These are phyloP conservation scores for Coemansia guatemalensis DNA, from an alignment of 192 early-diverging fungal genomes.

Conservation along the genomic window DNA sequence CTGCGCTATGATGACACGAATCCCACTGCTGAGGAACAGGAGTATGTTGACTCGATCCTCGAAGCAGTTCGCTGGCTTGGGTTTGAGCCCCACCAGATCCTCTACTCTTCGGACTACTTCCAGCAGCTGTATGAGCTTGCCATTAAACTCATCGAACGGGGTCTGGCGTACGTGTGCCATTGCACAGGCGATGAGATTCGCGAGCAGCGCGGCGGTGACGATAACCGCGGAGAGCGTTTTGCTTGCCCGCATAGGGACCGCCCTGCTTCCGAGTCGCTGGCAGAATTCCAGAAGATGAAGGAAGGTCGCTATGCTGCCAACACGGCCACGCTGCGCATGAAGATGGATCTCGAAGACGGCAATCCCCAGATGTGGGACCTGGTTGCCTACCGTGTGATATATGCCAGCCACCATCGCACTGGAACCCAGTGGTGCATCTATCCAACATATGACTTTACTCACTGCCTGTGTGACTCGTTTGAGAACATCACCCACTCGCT, in stretches of 20 bases:
- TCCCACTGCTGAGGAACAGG: constrained; percentile 92
- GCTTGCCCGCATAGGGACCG: constrained; percentile 91
- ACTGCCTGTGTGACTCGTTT: constrained; percentile 98
- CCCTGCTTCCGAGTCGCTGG: constrained; percentile 87
- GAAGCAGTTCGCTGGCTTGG: constrained; percentile 96
- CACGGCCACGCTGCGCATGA: constrained; percentile 95
- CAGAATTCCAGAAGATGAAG: constrained; percentile 98
- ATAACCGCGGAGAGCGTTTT: constrained; percentile 71
- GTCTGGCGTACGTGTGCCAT: constrained; percentile 92
- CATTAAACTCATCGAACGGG: constrained; percentile 83
- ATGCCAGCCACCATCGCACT: constrained; percentile 90
- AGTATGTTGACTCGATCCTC: constrained; percentile 93
- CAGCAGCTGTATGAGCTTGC: constrained; percentile 94
- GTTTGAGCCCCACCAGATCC: constrained; percentile 85
- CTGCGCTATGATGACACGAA: constrained; percentile 91
- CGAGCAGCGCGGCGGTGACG: constrained; percentile 86
- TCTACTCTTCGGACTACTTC: constrained; percentile 99
- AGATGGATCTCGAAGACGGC: constrained; percentile 97
- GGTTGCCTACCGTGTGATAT: constrained; percentile 94
- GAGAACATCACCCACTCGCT: constrained; percentile 99
- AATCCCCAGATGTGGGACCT: constrained; percentile 99
- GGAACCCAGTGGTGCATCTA: constrained; percentile 97
- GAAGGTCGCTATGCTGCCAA: constrained; percentile 93
- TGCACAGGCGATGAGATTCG: constrained; percentile 96
- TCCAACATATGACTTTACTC: constrained; percentile 99